phyloP scores from a whole-genome alignment of 1,284 basidiomycete genomes.

The Malassezia japonica region DNA sequence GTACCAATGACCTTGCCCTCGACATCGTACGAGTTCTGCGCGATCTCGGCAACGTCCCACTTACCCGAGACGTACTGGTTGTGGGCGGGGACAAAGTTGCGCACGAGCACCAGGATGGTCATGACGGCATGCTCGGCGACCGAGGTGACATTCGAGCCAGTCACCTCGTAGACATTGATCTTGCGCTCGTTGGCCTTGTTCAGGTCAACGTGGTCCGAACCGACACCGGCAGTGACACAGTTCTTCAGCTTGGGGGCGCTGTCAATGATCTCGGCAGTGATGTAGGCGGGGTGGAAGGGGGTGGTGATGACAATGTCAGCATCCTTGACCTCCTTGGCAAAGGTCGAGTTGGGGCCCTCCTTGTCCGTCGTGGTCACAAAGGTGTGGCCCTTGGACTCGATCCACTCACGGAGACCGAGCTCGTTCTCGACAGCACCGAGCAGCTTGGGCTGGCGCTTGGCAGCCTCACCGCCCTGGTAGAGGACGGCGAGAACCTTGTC shows the following conservation, averaged over 20 bases:
- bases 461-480: constrained; percentile 60
- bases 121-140: constrained; percentile 83
- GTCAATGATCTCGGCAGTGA: constrained; percentile 66
- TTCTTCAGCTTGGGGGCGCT: constrained; percentile 84
- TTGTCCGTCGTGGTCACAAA: constrained; percentile 60
- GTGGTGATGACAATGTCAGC: constrained; percentile 60
- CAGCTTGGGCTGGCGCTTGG: constrained; percentile 69
- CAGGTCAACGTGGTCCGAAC: constrained; percentile 76
- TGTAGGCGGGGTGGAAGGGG: constrained; percentile 72
- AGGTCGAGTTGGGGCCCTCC: constrained; percentile 72
- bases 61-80: constrained; percentile 23
- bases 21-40: constrained; percentile 60
- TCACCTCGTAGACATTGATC: constrained; percentile 66
- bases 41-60: constrained; percentile 47
- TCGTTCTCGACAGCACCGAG: constrained; percentile 81
- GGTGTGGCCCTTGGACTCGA: constrained; percentile 65
- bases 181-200: constrained; percentile 72
- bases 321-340: constrained; percentile 78
- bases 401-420: constrained; percentile 44
- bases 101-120: constrained; percentile 71
- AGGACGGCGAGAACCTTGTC: constrained; percentile 68
- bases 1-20: constrained; percentile 74
- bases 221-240: constrained; percentile 86
- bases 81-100: constrained; percentile 75
- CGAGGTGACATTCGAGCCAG: constrained; percentile 63